Percentiles rank a stretch among this genome's conserved stretches.
Evolutionary conservation across 1,284 basidiomycete species (phyloP).

Genomic region (Tilletia indica): DNA sequence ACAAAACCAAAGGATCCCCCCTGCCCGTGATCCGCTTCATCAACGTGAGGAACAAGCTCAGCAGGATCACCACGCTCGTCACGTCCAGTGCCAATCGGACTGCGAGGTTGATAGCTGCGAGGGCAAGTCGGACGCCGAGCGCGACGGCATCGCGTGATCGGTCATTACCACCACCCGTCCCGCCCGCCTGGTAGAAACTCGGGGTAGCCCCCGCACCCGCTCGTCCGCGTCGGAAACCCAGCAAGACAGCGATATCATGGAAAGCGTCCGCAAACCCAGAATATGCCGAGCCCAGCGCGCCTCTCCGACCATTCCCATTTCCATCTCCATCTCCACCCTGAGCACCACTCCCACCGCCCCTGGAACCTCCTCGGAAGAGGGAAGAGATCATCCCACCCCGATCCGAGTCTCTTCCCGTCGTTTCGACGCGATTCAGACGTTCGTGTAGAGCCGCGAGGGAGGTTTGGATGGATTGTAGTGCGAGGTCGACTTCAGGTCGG

Average conservation of each 20-base stretch:
- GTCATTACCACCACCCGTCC: constrained; percentile 12
- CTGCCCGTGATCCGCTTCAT: constrained; percentile 40
- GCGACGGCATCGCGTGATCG: constrained; percentile 27
- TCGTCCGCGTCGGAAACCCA: constrained; percentile 28
- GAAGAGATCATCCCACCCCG: not conserved
- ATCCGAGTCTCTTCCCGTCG: constrained; percentile 8
- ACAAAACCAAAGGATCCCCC: constrained; percentile 43
- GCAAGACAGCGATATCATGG: constrained; percentile 32
- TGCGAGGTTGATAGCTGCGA: constrained; percentile 39
- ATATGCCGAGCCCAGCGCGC: constrained; percentile 17
- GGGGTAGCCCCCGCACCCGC: constrained; percentile 17
- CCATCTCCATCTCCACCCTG: constrained; percentile 9
- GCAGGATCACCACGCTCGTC: constrained; percentile 40
- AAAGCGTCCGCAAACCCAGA: constrained; percentile 25
- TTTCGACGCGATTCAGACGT: constrained; percentile 62
- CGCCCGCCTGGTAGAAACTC: constrained; percentile 22
- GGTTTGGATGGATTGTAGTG: constrained; percentile 77
- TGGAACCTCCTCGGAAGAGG: not conserved
- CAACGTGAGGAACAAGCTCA: constrained; percentile 36
- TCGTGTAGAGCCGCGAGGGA: constrained; percentile 86
- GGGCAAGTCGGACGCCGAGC: constrained; percentile 29
- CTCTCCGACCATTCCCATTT: not conserved
- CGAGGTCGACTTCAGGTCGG: constrained; percentile 42
- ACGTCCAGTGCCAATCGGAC: constrained; percentile 45
- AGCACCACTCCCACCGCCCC: not conserved